phyloP scores from a whole-genome alignment of 73 alveolate species.

The Tetrahymena elliotti region DNA sequence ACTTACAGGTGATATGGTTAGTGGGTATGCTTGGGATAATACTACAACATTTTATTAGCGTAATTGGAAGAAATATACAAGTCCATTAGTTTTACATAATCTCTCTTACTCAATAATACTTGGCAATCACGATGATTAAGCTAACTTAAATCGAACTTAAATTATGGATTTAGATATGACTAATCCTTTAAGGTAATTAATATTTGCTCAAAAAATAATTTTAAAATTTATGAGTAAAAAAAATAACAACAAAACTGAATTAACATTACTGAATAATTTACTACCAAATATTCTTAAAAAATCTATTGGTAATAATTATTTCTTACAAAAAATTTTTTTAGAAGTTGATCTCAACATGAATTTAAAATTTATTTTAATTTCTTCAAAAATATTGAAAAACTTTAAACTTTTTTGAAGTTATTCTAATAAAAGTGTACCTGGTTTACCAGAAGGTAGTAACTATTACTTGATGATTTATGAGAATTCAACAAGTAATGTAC shows the following conservation, averaged over 20 bases:
- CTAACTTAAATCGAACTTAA: slow-evolving; percentile 44
- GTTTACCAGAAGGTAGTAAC: slow-evolving; percentile 34
- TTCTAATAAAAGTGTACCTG: slow-evolving; percentile 19
- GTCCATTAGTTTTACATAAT: slow-evolving; percentile 20
- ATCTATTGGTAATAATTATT: no score
- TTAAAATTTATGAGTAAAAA: background rate
- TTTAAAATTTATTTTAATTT: no score
- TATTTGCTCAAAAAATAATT: background rate
- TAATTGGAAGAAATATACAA: slow-evolving; percentile 1
- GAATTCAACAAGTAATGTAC: background rate
- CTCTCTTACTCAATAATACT: slow-evolving; percentile 45
- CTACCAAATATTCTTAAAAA: no score
- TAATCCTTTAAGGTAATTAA: background rate
- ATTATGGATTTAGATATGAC: slow-evolving; percentile 43
- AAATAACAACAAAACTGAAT: background rate
- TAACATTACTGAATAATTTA: background rate
- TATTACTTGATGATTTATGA: slow-evolving; percentile 45
- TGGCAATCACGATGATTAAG: slow-evolving; percentile 60
- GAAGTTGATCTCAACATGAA: no score
- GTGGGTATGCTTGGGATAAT: slow-evolving; percentile 60
- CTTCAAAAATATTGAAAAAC: background rate
- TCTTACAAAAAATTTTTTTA: no score
- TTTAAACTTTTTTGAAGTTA: background rate
- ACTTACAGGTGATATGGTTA: slow-evolving; percentile 55
- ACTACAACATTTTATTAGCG: slow-evolving; percentile 37